Base-by-base conservation (phyloP, 768 basidiomycete species). In the Boletus rubropictus region DNA sequence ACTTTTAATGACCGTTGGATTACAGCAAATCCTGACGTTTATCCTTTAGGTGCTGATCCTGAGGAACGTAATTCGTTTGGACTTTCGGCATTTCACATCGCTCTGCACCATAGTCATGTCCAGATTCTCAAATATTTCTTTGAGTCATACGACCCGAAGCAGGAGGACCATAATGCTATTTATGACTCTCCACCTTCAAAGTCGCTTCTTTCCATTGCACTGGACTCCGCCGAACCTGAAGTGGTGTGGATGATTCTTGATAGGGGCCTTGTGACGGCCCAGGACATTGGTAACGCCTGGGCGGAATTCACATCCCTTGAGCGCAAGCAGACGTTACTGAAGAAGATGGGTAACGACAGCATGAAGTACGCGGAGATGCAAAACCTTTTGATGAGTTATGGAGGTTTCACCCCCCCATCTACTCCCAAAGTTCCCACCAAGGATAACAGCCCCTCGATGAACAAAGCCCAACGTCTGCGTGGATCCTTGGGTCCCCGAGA, bases 31-130 rank as follows among this genome's bases (percentile, higher is more conserved):
- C 50, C 50, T 54, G 40, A 51, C 48, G 54, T 37, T 53, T 44
- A 36, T 51, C 40, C 39, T 50, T 25, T 57, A 89, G 87, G 79
- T 66, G 85, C 84, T 40, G 83, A 87, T 52, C 71, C 78, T 17
- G 86, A 87, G 50, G 87, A 89, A 60, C 75, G 78, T 43, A 74
- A 88, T 63, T 73, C 71, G 0, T 53, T 69, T 41, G 76, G 76
- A 20, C 68, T 75, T 40, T 84, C 85, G 4, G 75, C 82, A 2
- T 81, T 86, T 67, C 86, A 89, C 62, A 54, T 80, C 42, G 83
- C 84, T 9, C 60, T 89, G 8, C 67, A 72, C 57, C 58, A 58
- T 47, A 80, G 82, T 10, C 69, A 80, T 53, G 56, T 79, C 25
- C 52, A 72, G 11, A 71, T 86, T 49, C 62, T 83, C 49, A 66